Conservation (phyloP, 306 rosid genomes). For the Prunus kanzakura region DNA sequence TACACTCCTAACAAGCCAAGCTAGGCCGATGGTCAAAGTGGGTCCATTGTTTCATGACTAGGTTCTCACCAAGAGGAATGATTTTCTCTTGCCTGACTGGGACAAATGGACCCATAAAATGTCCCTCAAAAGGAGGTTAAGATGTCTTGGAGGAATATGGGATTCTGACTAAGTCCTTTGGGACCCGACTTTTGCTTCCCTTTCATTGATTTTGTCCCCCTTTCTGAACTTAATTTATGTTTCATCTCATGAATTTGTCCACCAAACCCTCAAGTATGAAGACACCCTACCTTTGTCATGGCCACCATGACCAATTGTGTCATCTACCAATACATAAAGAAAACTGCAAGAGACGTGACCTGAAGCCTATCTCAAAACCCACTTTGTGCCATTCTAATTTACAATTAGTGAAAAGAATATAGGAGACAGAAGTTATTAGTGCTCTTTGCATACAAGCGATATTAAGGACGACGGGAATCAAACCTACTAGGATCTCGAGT, state of each 20-base stretch:
- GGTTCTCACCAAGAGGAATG: conserved; percentile 16
- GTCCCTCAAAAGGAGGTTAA: conserved; percentile 24
- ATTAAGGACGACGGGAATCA: accelerated
- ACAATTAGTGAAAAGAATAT: not conserved
- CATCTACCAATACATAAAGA: not conserved
- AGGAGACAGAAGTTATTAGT: too few species aligned
- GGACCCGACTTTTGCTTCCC: conserved; percentile 12
- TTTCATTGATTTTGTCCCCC: conserved; percentile 24
- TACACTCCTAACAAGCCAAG: conserved; percentile 9
- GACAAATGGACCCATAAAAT: conserved; percentile 16
- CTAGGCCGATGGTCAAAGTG: conserved; percentile 42
- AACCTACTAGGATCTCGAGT: too few species aligned
- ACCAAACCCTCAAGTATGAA: not conserved
- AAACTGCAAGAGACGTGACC: not conserved
- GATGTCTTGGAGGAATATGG: not conserved
- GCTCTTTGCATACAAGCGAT: too few species aligned
- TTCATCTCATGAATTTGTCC: conserved; percentile 17
- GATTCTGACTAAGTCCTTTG: conserved; percentile 11
- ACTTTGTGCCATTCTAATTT: not conserved
- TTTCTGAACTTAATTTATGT: conserved; percentile 18
- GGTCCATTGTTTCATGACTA: conserved; percentile 29
- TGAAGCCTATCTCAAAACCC: not conserved
- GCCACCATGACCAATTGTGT: not conserved
- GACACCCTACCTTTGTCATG: not conserved
- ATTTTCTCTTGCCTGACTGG: conserved; percentile 18